Evolutionary conservation across 2,329 filamentous ascomycete genomes (phyloP).

Genomic region (Xylariaceae sp.): DNA sequence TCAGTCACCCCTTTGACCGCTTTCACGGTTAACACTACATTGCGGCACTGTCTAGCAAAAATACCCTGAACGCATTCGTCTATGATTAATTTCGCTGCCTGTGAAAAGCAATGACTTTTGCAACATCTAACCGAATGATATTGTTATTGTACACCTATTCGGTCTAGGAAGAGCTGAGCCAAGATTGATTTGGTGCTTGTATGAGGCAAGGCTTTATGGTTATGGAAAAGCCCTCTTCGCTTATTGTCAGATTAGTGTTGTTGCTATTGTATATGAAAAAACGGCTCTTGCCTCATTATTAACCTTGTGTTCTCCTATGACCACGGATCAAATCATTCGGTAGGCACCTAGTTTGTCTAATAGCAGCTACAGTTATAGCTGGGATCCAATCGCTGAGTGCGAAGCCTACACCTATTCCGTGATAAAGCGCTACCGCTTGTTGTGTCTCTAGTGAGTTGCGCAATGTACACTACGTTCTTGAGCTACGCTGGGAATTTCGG

Average conservation of each 20-base stretch:
- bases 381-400: no score
- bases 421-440: no score
- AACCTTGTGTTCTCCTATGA: neutral
- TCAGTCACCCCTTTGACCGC: conserved; percentile 10
- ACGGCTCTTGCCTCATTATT: conserved; percentile 1
- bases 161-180: neutral
- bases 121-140: conserved; percentile 1
- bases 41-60: neutral
- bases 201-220: neutral
- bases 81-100: conserved; percentile 2
- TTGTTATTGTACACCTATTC: conserved; percentile 16
- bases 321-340: neutral
- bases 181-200: neutral
- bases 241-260: conserved; percentile 12
- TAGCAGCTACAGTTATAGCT: no score
- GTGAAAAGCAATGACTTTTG: conserved; percentile 8
- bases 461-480: no score
- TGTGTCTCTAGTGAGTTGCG: no score
- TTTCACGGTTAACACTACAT: neutral
- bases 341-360: no score
- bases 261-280: conserved; percentile 7
- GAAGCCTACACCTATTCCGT: no score
- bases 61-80: conserved; percentile 5
- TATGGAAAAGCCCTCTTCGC: neutral
- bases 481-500: no score